These are phyloP conservation scores for Wickerhamomyces mucosus DNA, from an alignment of 805 yeast species.

Conservation along the genomic window DNA sequence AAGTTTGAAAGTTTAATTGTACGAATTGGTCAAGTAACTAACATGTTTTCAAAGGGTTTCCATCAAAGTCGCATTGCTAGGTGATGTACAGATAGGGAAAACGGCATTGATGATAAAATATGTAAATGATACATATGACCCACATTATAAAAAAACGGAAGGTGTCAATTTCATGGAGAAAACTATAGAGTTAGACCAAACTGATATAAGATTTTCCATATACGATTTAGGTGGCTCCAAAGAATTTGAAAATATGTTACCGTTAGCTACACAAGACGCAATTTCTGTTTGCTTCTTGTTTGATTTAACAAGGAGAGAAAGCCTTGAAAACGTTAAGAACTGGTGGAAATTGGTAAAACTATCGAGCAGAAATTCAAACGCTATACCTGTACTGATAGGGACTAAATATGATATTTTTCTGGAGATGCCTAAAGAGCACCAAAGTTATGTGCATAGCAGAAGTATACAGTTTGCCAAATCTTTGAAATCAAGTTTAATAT, in stretches of 20 bases:
- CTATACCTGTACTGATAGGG: conserved; percentile 86
- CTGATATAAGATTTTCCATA: conserved; percentile 81
- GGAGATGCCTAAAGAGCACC: conserved; percentile 70
- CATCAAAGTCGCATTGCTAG: conserved; percentile 83
- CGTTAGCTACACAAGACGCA: conserved; percentile 85
- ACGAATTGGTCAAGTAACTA: too few relatives aligned
- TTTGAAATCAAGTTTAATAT: conserved; percentile 77
- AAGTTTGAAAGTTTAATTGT: conserved; percentile 5
- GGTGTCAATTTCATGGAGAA: conserved; percentile 96
- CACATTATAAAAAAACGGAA: conserved; percentile 83
- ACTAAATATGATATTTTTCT: conserved; percentile 88
- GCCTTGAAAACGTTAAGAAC: conserved; percentile 80
- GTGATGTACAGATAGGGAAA: conserved; percentile 94
- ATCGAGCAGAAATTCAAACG: conserved; percentile 59
- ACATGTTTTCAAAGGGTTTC: conserved; percentile 31
- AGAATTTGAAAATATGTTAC: conserved; percentile 92
- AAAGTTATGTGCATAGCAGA: conserved; percentile 71
- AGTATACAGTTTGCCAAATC: conserved; percentile 81
- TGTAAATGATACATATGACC: conserved; percentile 91
- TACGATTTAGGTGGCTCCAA: conserved; percentile 97
- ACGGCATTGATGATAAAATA: conserved; percentile 95
- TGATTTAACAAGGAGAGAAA: conserved; percentile 79
- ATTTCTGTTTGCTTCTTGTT: conserved; percentile 86
- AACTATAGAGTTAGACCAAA: conserved; percentile 71
- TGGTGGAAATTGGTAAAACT: conserved; percentile 94